Evolutionary conservation across 139 green algal genomes (phyloP).

Genomic region (Chlorella sp.): DNA sequence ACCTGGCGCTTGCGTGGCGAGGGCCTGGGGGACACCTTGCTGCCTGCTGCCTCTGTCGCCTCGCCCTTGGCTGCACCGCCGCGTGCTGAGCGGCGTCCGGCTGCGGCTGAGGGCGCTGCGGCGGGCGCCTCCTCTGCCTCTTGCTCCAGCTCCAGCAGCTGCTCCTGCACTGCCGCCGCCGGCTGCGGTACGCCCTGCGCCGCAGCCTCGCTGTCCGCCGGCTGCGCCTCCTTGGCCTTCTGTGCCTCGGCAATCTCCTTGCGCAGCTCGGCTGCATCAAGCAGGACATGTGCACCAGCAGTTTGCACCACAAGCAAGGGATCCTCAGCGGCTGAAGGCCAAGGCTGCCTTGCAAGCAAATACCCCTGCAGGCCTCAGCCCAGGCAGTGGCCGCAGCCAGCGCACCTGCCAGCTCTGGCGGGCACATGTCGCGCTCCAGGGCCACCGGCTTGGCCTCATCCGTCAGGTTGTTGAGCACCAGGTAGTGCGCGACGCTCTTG

Average conservation of each 20-base stretch:
- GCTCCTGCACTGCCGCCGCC: neutral
- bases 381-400: too few relatives aligned
- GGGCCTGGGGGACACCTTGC: neutral
- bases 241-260: conserved; percentile 13
- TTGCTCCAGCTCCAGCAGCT: conserved; percentile 7
- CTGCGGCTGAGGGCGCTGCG: neutral
- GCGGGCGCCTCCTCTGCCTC: neutral
- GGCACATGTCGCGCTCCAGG: conserved; percentile 21
- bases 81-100: neutral
- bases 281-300: neutral
- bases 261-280: conserved; percentile 5
- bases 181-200: neutral
- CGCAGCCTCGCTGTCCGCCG: neutral
- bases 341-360: too few relatives aligned
- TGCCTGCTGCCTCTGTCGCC: neutral
- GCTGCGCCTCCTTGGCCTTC: neutral
- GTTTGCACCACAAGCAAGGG: too few relatives aligned
- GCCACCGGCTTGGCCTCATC: conserved; percentile 28
- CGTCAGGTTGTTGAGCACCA: conserved; percentile 71
- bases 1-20: neutral
- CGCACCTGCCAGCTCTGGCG: conserved; percentile 14
- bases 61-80: neutral
- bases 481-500: conserved; percentile 77
- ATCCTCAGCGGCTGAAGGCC: too few relatives aligned
- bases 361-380: too few relatives aligned